Evolutionary conservation across 495 filamentous ascomycete species (phyloP), one percentile per base, ranked within the genome.

Genomic region (Bombardia bombarda): DNA sequence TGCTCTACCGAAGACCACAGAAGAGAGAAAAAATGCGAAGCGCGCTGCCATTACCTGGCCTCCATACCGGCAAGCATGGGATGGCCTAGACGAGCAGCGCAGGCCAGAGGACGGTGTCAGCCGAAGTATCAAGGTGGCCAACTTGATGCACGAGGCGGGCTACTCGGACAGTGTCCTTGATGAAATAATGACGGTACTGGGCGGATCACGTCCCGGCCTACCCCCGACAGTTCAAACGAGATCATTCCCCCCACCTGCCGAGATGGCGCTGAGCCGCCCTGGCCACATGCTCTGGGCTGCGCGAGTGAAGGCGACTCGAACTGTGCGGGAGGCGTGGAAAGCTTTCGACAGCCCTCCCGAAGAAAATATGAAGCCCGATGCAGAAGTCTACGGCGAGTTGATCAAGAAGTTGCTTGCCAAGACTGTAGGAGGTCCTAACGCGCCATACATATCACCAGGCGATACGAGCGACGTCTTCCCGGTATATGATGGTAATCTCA

Each of bases 41-140:
- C 63, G 69, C 32, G 53, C 59, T 26, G 49, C 57, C 4, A 58
- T 58, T 21, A 68, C 68, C 0, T 73, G 67, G 70, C 70, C 70
- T 6, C 68, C 70, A 6, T 69, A 67, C 42, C 58, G 63, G 19
- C 52, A 60, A 49, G 53, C 58, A 13, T 58, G 65, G 21, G 67
- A 73, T 34, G 70, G 67, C 1, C 55, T 63, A 1, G 70, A 73
- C 46, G 64, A 67, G 40, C 62, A 53, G 18, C 58, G 60, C 24
- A 51, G 50, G 1, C 52, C 49, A 4, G 61, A 72, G 30, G 68
- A 73, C 19, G 60, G 63, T 18, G 47, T 63, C 33, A 69, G 66
- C 20, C 51, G 68, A 31, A 62, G 58, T 24, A 57, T 55, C 16
- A 61, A 60, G 28, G 69, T 62, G 2, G 65, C 63, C 6, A 23